Conservation (phyloP, 441 rosid genomes). For the Pelargonium fulgidum region DNA sequence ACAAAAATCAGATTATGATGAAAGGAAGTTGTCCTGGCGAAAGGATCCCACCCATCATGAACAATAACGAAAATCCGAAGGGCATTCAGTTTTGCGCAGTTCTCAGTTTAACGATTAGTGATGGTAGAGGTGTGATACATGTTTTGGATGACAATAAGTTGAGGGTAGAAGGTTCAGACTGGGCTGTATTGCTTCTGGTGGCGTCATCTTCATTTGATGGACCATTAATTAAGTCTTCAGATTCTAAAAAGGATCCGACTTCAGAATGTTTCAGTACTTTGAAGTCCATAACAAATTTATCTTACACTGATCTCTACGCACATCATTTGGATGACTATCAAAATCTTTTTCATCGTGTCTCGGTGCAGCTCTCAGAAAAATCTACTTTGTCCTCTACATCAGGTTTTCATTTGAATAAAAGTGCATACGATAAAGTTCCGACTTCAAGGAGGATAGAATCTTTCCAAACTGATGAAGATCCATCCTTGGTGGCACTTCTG, state of each 20-base stretch:
- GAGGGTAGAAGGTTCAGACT: constrained; percentile 22
- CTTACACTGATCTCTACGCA: constrained; percentile 22
- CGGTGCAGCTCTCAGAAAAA: constrained; percentile 19
- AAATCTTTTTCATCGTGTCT: constrained; percentile 24
- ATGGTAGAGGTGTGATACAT: constrained; percentile 12
- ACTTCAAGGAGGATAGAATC: constrained; percentile 23
- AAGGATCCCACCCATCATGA: constrained; percentile 18
- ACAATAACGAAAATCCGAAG: constrained; percentile 7
- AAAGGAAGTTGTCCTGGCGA: constrained; percentile 25
- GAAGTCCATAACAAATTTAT: constrained; percentile 17
- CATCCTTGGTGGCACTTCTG: constrained; percentile 23
- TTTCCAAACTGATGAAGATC: constrained; percentile 25
- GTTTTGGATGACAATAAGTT: constrained; percentile 20
- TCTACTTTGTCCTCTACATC: constrained; percentile 1
- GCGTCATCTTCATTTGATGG: constrained; percentile 25
- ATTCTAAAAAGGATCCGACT: constrained; percentile 21
- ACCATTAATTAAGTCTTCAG: constrained; percentile 18
- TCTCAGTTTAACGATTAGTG: constrained; percentile 21
- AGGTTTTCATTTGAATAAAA: constrained; percentile 3
- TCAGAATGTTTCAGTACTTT: constrained; percentile 12
- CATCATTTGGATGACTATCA: constrained; percentile 24
- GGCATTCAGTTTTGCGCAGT: constrained; percentile 21
- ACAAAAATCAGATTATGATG: constrained; percentile 19
- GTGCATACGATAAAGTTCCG: constrained; percentile 3
- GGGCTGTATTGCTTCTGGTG: constrained; percentile 22